A percentile compares a stretch with the other conserved stretches of the same genome.
Evolutionary conservation across 116 monocot species (phyloP).

Genomic region (Cymodocea nodosa): DNA sequence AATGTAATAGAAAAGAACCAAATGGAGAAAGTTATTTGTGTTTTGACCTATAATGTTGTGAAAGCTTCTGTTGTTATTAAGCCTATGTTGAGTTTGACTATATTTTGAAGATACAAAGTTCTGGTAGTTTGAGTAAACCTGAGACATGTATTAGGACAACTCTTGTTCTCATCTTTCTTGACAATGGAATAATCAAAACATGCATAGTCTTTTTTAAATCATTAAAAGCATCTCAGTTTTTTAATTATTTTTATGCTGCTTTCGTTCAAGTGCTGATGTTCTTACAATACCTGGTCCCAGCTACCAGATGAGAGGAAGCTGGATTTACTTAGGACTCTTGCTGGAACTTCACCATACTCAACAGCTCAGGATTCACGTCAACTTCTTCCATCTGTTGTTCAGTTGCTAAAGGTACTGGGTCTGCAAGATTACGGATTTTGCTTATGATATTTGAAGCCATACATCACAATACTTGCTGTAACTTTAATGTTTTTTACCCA

Average conservation of each 20-base stretch:
- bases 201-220: background rate
- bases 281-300: conserved; percentile 20
- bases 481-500: too few species aligned
- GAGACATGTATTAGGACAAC: too few species aligned
- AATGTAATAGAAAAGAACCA: background rate
- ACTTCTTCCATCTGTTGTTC: conserved; percentile 85
- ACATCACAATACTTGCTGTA: background rate
- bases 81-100: too few species aligned
- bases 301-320: conserved; percentile 78
- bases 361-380: conserved; percentile 87
- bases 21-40: background rate
- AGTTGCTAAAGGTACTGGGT: conserved; percentile 61
- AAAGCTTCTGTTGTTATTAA: too few species aligned
- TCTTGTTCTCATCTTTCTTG: background rate
- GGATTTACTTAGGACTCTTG: conserved; percentile 83
- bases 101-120: too few species aligned
- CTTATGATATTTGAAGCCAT: background rate
- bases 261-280: background rate
- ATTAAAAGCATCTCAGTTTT: background rate
- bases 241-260: background rate
- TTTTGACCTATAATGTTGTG: too few species aligned
- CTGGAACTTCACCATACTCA: conserved; percentile 81
- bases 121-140: too few species aligned
- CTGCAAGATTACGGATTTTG: background rate
- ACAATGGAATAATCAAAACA: too few species aligned